Evolutionary conservation across 306 rosid species (phyloP).

Genomic region (Vigna nakashimae): DNA sequence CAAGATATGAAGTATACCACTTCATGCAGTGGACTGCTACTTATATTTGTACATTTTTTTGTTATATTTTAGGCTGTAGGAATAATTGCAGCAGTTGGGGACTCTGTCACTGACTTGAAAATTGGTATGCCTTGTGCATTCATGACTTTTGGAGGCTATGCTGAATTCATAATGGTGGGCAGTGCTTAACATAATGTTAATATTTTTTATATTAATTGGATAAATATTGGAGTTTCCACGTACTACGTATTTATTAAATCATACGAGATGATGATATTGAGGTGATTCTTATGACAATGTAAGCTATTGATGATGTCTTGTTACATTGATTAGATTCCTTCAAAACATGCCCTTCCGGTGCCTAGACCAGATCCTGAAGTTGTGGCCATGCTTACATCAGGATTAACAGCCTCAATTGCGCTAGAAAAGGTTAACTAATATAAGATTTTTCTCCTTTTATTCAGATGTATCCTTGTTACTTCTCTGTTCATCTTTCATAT

Average conservation of each 20-base stretch:
- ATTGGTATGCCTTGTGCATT: conserved; percentile 89
- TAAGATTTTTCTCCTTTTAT: conserved; percentile 25
- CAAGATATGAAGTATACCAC: conserved; percentile 23
- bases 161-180: conserved; percentile 73
- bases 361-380: conserved; percentile 98
- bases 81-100: conserved; percentile 86
- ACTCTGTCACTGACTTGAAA: conserved; percentile 71
- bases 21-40: conserved; percentile 34
- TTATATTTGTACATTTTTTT: conserved; percentile 31
- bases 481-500: conserved; percentile 33
- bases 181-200: conserved; percentile 21
- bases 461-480: conserved; percentile 24
- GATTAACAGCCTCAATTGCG: conserved; percentile 94
- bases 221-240: conserved; percentile 11
- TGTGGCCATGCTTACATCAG: conserved; percentile 98
- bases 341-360: conserved; percentile 88
- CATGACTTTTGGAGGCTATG: conserved; percentile 94
- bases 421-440: conserved; percentile 73
- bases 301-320: conserved; percentile 36
- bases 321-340: conserved; percentile 63
- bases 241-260: conserved; percentile 1
- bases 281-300: conserved; percentile 21
- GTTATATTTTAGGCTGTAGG: conserved; percentile 80
- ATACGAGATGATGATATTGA: conserved; percentile 4
- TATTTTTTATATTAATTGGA: conserved; percentile 24